These are phyloP conservation scores for Secale cereale DNA, from an alignment of 176 grass and related monocot genomes.

Conservation along the genomic window DNA sequence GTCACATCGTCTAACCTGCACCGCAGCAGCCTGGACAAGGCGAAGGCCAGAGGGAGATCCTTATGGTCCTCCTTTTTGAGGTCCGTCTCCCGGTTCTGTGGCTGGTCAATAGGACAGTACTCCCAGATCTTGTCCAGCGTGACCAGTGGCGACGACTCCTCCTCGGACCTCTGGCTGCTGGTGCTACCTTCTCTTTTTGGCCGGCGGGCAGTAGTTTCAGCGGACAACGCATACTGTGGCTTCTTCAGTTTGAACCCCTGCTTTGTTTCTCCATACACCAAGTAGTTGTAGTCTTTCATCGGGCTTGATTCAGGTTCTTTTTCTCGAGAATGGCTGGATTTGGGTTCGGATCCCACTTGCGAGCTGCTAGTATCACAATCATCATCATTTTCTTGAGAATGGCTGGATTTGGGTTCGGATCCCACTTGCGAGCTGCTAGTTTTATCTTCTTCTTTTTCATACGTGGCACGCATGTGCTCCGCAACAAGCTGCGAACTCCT, in stretches of 20 bases:
- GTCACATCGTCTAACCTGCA: not conserved
- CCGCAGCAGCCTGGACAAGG: not conserved
- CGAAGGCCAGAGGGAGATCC: not conserved
- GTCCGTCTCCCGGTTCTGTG: not conserved
- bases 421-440: too few species aligned
- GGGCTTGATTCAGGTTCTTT: too few species aligned
- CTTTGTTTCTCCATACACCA: constrained; percentile 21
- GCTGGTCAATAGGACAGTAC: not conserved
- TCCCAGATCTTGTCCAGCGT: constrained; percentile 14
- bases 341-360: too few species aligned
- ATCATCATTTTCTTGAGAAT: too few species aligned
- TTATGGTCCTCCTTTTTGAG: not conserved
- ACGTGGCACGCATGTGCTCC: not conserved
- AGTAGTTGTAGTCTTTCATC: not conserved
- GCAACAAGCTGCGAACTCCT: not conserved
- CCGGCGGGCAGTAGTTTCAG: not conserved
- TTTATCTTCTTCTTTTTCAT: too few species aligned
- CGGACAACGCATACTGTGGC: not conserved
- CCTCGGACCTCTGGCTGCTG: not conserved
- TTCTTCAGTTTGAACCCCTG: not conserved
- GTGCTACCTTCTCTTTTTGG: not conserved
- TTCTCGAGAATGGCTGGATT: too few species aligned
- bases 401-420: too few species aligned
- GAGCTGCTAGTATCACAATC: too few species aligned
- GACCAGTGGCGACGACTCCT: not conserved